Percentiles rank a stretch among this genome's conserved stretches.
phyloP scores from a whole-genome alignment of 306 rosid genomes.

The Acacia crassicarpa region DNA sequence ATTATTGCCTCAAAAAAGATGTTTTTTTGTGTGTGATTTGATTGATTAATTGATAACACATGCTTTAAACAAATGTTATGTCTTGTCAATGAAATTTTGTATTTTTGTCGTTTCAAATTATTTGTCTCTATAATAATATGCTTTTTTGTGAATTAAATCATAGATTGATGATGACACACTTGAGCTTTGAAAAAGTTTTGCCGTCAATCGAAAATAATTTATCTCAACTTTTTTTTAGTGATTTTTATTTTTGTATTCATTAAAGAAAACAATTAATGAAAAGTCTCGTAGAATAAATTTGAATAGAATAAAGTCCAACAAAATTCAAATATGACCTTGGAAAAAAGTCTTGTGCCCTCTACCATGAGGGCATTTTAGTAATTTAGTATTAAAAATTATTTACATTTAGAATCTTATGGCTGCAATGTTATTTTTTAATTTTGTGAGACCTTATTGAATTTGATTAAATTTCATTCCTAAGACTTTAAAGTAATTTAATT shows the following conservation, averaged over 20 bases:
- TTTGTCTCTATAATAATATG: not conserved
- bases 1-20: not conserved
- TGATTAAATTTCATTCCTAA: too few species aligned
- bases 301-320: not conserved
- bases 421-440: too few species aligned
- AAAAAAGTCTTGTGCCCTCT: too few species aligned
- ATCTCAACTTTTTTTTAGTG: not conserved
- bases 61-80: not conserved
- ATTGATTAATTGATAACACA: not conserved
- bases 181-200: not conserved
- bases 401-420: too few species aligned
- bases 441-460: too few species aligned
- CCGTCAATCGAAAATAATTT: not conserved
- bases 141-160: not conserved
- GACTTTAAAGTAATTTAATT: too few species aligned
- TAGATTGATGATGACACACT: not conserved
- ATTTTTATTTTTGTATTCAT: not conserved
- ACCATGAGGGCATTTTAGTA: too few species aligned
- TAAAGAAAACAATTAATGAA: too few species aligned
- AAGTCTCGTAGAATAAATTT: too few species aligned
- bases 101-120: not conserved
- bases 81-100: not conserved
- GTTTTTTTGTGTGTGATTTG: not conserved
- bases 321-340: too few species aligned
- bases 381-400: too few species aligned